Percentiles rank a stretch among this genome's conserved stretches.
Conservation (phyloP, 352 stramenopile species). For the Pythium monospermum region DNA sequence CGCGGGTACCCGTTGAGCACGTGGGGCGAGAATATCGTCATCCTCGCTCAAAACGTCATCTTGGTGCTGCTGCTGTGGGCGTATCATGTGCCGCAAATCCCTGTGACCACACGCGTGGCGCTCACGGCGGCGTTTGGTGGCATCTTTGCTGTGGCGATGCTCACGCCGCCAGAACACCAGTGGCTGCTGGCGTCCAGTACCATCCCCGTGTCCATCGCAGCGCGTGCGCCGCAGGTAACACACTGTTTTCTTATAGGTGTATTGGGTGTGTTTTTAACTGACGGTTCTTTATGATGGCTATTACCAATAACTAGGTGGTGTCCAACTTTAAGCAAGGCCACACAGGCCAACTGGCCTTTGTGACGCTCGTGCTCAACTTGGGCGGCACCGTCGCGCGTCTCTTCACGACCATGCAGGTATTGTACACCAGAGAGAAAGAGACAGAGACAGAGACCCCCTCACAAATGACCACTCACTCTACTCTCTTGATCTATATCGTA, state of each 20-base stretch:
- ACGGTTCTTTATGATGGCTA: neutral
- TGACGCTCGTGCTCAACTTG: constrained; percentile 84
- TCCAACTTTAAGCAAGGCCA: constrained; percentile 88
- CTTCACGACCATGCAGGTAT: constrained; percentile 84
- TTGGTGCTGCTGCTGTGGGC: constrained; percentile 79
- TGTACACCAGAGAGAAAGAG: too few species aligned
- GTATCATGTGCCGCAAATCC: constrained; percentile 59
- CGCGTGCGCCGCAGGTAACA: constrained; percentile 71
- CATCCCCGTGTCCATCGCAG: constrained; percentile 76
- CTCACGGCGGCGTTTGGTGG: constrained; percentile 45
- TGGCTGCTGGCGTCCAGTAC: constrained; percentile 66
- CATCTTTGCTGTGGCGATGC: constrained; percentile 47
- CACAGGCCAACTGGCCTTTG: constrained; percentile 83
- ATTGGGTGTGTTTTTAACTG: neutral
- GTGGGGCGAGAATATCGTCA: constrained; percentile 83
- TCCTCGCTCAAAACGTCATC: constrained; percentile 80
- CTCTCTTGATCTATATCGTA: constrained; percentile 5
- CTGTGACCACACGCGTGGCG: constrained; percentile 35
- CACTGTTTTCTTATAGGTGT: neutral
- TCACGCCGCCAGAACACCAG: constrained; percentile 66
- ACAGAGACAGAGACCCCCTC: too few species aligned
- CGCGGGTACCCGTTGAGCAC: constrained; percentile 81
- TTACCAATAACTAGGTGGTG: too few species aligned
- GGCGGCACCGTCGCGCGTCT: constrained; percentile 72
- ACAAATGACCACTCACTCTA: too few species aligned